Conservation (phyloP, 2,329 filamentous ascomycete species). For the Colletotrichum paranaense region DNA sequence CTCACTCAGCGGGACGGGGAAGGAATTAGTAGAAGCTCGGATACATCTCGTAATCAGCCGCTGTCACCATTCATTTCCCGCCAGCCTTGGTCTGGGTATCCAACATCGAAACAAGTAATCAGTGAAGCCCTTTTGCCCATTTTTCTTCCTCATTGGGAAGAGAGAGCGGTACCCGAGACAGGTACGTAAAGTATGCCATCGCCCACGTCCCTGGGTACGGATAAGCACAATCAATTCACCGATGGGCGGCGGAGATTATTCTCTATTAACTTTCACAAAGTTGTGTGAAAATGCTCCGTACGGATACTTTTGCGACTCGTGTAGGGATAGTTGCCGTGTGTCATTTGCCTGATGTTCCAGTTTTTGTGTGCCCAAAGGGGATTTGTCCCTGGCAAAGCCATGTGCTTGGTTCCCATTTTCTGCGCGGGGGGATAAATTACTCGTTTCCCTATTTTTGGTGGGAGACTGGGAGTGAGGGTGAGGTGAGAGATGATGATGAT, state of each 20-base stretch:
- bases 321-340: not conserved
- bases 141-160: not conserved
- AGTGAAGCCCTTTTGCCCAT: not conserved
- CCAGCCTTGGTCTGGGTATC: not conserved
- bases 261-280: not conserved
- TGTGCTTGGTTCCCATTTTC: not conserved
- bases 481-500: not conserved
- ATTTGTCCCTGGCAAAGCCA: not conserved
- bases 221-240: not conserved
- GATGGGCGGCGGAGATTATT: not conserved
- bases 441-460: not conserved
- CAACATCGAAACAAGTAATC: not conserved
- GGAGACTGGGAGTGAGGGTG: not conserved
- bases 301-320: not conserved
- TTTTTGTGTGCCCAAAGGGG: not conserved
- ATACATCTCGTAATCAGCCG: not conserved
- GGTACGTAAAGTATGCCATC: not conserved
- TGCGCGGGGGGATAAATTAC: not conserved
- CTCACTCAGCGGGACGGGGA: not conserved
- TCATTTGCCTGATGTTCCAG: not conserved
- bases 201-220: no score
- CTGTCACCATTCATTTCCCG: not conserved
- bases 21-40: not conserved
- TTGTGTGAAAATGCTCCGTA: not conserved
- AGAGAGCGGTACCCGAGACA: no score